Conservation (phyloP, 2,329 filamentous ascomycete species). For the Conoideocrella luteorostrata region DNA sequence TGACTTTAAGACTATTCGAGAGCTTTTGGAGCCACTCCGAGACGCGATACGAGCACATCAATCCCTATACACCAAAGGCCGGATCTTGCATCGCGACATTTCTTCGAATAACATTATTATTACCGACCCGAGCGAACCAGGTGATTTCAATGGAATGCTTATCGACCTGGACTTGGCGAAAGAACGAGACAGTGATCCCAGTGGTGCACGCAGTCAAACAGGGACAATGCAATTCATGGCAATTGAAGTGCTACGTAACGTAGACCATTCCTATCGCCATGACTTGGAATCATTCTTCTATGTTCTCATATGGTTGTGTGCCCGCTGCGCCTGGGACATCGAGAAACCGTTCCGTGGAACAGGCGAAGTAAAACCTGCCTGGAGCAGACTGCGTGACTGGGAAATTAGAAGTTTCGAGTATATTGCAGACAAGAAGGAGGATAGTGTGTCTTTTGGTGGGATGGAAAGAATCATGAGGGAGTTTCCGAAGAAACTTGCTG, state of each 20-base stretch:
- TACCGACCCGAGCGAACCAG: constrained; percentile 1
- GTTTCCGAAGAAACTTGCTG: constrained; percentile 12
- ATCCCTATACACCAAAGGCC: constrained; percentile 3
- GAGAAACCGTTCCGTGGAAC: too few species aligned
- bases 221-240: constrained; percentile 29
- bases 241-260: constrained; percentile 23
- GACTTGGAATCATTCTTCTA: constrained; percentile 11
- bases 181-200: constrained; percentile 14
- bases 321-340: constrained; percentile 8
- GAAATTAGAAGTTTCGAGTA: constrained; percentile 8
- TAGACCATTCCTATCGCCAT: constrained; percentile 18
- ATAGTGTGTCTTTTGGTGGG: constrained; percentile 6
- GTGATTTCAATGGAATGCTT: constrained; percentile 19
- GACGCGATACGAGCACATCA: constrained; percentile 8
- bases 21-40: constrained; percentile 2
- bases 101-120: constrained; percentile 8
- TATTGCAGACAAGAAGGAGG: constrained; percentile 7
- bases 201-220: constrained; percentile 18
- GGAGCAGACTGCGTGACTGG: constrained; percentile 7
- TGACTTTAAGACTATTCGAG: neutral
- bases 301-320: constrained; percentile 14
- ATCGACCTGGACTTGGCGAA: constrained; percentile 16
- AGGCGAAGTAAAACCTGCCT: neutral
- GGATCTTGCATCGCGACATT: constrained; percentile 7
- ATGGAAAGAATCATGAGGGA: constrained; percentile 9